phyloP scores from a whole-genome alignment of 768 basidiomycete genomes.

The Lentinula raphanica region DNA sequence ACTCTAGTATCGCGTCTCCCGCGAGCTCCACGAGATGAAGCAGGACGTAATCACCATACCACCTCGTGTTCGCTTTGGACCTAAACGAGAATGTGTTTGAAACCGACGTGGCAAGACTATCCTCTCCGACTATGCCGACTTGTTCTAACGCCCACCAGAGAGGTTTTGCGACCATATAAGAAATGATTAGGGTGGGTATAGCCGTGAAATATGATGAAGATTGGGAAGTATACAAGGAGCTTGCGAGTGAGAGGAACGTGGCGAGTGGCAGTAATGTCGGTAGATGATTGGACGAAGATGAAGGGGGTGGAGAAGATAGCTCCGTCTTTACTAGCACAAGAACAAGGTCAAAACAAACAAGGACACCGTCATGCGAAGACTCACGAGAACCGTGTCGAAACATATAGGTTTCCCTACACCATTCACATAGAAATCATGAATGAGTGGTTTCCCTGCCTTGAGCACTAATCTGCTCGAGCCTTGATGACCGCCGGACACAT shows the following conservation, averaged over 20 bases:
- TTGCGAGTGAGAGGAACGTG: constrained; percentile 49
- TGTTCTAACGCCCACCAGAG: constrained; percentile 86
- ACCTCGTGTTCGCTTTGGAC: constrained; percentile 38
- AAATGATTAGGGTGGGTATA: constrained; percentile 61
- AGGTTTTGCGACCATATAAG: constrained; percentile 70
- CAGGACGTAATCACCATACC: constrained; percentile 71
- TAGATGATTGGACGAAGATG: constrained; percentile 4
- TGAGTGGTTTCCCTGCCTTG: constrained; percentile 44
- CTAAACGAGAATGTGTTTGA: constrained; percentile 22
- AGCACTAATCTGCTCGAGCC: constrained; percentile 53
- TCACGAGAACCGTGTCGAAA: constrained; percentile 67
- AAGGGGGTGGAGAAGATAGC: constrained; percentile 33
- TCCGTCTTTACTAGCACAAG: constrained; percentile 47
- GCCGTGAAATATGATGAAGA: constrained; percentile 30
- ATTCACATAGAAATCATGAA: constrained; percentile 58
- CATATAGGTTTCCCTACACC: constrained; percentile 74
- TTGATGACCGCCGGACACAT: constrained; percentile 58
- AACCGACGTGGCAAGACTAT: constrained; percentile 17
- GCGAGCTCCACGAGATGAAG: constrained; percentile 59
- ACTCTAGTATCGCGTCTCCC: constrained; percentile 49
- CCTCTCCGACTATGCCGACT: constrained; percentile 66
- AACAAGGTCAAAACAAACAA: not conserved
- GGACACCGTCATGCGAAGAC: constrained; percentile 17
- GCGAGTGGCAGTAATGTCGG: constrained; percentile 38
- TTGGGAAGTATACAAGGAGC: constrained; percentile 64